Conservation (phyloP, 2,329 filamentous ascomycete species). For the Fusarium sp. region DNA sequence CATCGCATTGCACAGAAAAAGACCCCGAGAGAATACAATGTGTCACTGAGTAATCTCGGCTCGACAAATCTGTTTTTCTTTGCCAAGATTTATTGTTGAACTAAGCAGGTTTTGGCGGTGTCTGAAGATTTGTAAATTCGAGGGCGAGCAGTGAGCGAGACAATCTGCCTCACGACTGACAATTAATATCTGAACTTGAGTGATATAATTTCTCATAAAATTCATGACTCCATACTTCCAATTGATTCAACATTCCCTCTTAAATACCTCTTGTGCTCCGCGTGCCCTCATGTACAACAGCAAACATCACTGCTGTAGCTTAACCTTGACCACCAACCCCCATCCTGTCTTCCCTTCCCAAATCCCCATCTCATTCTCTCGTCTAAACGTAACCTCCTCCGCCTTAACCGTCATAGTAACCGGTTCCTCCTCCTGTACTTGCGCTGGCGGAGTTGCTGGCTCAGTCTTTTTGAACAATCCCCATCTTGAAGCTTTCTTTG, state of each 20-base stretch:
- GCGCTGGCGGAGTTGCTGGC: slow-evolving; percentile 18
- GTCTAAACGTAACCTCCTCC: slow-evolving; percentile 62
- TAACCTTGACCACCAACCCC: slow-evolving; percentile 59
- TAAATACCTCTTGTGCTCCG: not conserved
- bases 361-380: slow-evolving; percentile 62
- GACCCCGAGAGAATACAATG: not conserved
- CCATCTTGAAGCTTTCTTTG: slow-evolving; percentile 51
- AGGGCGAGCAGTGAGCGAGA: rapidly evolving
- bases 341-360: slow-evolving; percentile 63
- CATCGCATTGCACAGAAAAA: not conserved
- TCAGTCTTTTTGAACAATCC: slow-evolving; percentile 46
- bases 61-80: not conserved
- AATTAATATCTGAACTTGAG: not conserved
- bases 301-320: slow-evolving; percentile 26
- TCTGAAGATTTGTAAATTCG: not conserved
- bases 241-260: not conserved
- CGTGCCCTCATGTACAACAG: not conserved
- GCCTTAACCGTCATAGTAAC: slow-evolving; percentile 56
- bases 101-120: not conserved
- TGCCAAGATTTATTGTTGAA: too few relatives aligned
- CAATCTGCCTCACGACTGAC: not conserved
- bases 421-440: slow-evolving; percentile 29
- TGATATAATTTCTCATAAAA: not conserved
- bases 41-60: not conserved
- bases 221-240: not conserved